A percentile compares a stretch with the other conserved stretches of the same genome.
These are phyloP conservation scores for Exophiala lecanii-corni DNA, from an alignment of 2,329 filamentous ascomycete species.

Conservation along the genomic window DNA sequence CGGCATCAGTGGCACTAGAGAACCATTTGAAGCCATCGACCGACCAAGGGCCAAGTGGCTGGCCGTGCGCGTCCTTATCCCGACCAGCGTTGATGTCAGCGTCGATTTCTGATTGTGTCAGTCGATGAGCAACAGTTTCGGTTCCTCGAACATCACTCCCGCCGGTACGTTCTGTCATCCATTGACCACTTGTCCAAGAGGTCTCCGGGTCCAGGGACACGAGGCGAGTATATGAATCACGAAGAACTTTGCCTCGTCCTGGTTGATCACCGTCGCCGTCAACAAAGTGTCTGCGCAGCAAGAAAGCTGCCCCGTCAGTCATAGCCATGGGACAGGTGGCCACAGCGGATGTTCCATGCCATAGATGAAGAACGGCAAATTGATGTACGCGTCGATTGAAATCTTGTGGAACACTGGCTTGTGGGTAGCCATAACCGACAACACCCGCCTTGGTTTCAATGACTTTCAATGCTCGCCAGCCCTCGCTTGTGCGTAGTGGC, in stretches of 20 bases:
- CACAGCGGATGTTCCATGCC: conserved; percentile 55
- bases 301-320: conserved; percentile 41
- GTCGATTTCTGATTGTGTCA: conserved; percentile 15
- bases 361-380: conserved; percentile 54
- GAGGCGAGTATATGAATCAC: conserved; percentile 27
- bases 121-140: conserved; percentile 31
- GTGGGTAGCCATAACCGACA: conserved; percentile 54
- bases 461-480: conserved; percentile 54
- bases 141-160: conserved; percentile 35
- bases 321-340: conserved; percentile 64
- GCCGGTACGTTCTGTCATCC: conserved; percentile 37
- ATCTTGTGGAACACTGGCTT: conserved; percentile 5
- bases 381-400: conserved; percentile 55
- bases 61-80: conserved; percentile 30
- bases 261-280: conserved; percentile 16
- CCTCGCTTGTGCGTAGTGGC: conserved; percentile 49
- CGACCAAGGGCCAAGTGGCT: conserved; percentile 47
- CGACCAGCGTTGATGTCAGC: conserved; percentile 12
- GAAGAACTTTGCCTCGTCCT: conserved; percentile 24
- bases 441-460: conserved; percentile 57
- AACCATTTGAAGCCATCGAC: conserved; percentile 71
- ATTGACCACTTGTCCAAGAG: conserved; percentile 36
- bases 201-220: conserved; percentile 28
- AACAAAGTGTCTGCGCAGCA: conserved; percentile 22
- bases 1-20: conserved; percentile 60